These are phyloP conservation scores for Camelina hispida DNA, from an alignment of 345 rosid genomes.

Conservation along the genomic window DNA sequence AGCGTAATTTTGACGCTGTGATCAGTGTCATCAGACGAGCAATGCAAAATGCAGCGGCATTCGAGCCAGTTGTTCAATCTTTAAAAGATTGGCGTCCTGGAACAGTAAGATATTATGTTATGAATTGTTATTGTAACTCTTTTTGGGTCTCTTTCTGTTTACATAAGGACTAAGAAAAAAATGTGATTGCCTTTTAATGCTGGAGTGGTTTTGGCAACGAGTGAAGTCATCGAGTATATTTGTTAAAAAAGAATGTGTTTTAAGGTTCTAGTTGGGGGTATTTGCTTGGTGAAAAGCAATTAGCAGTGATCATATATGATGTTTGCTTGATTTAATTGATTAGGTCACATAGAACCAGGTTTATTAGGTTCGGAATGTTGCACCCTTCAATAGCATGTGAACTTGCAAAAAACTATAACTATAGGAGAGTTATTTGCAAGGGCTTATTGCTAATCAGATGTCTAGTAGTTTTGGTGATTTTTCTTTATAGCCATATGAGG, in stretches of 20 bases:
- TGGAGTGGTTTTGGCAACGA: constrained; percentile 1
- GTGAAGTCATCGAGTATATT: neutral
- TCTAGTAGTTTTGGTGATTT: constrained; percentile 4
- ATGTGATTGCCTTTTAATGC: neutral
- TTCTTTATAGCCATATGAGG: neutral
- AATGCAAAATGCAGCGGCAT: constrained; percentile 69
- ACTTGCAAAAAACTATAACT: neutral
- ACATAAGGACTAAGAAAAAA: neutral
- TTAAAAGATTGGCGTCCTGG: constrained; percentile 48
- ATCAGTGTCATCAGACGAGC: constrained; percentile 67
- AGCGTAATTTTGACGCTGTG: constrained; percentile 63
- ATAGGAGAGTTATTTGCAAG: neutral
- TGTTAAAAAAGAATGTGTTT: neutral
- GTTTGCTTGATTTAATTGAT: neutral
- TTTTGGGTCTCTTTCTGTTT: constrained; percentile 24
- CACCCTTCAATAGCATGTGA: neutral
- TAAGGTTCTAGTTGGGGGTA: constrained; percentile 8
- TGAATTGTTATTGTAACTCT: neutral
- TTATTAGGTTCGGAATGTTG: neutral
- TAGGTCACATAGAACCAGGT: neutral
- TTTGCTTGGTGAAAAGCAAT: constrained; percentile 6
- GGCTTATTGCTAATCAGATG: neutral
- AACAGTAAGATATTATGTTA: constrained; percentile 52
- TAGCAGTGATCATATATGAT: neutral
- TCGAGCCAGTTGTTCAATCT: constrained; percentile 64